Percentiles rank a stretch among this genome's conserved stretches.
phyloP scores from a whole-genome alignment of 148 eudicot genomes.

The Rhododendron henanense region DNA sequence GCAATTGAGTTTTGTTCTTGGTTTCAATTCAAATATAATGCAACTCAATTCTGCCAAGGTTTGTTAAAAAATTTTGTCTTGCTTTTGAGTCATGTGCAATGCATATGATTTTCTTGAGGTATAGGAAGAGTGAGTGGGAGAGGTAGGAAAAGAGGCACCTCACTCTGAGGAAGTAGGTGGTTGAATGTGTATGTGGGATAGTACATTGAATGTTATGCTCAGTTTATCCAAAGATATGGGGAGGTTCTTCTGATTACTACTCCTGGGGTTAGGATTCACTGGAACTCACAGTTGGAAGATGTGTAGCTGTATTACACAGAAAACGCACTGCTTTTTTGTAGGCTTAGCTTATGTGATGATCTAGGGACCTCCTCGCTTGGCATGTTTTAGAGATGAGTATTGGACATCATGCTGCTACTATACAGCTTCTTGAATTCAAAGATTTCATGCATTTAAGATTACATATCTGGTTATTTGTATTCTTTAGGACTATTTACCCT shows the following conservation, averaged over 20 bases:
- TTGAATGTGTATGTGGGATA: background rate
- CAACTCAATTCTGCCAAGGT: constrained; percentile 82
- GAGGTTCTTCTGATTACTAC: background rate
- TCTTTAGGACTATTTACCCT: background rate
- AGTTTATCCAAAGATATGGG: background rate
- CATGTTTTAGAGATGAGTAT: background rate
- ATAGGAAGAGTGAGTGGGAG: constrained; percentile 1
- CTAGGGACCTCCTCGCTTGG: background rate
- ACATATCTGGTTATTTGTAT: background rate
- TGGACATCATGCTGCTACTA: background rate
- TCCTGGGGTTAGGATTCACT: background rate
- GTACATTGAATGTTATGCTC: background rate
- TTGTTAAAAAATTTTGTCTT: constrained; percentile 4
- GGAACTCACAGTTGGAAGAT: background rate
- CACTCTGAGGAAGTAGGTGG: background rate
- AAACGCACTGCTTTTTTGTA: background rate
- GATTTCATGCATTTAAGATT: background rate
- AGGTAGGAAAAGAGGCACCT: background rate
- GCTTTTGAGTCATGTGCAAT: background rate
- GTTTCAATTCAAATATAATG: constrained; percentile 64
- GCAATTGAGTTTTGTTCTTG: constrained; percentile 82
- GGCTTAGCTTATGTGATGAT: background rate
- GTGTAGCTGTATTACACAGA: background rate
- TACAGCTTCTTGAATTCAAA: too few species aligned
- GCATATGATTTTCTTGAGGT: background rate